phyloP scores from a whole-genome alignment of 768 basidiomycete genomes.

The Tulasnella sp. region DNA sequence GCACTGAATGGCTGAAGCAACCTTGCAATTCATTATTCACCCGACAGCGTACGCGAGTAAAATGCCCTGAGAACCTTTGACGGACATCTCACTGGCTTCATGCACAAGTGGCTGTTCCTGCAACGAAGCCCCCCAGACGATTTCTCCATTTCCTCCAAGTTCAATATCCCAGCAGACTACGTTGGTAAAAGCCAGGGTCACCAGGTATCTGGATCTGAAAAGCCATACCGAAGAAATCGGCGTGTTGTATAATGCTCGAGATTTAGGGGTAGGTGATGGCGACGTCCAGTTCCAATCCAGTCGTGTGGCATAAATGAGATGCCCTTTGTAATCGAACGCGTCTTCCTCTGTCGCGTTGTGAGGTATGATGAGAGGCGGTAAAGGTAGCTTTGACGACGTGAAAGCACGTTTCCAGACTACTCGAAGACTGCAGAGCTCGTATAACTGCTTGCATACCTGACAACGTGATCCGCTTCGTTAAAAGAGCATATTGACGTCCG shows the following conservation, averaged over 20 bases:
- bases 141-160: not conserved
- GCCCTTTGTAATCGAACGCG: not conserved
- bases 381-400: not conserved
- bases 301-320: not conserved
- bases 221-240: constrained; percentile 1
- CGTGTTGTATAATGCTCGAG: not conserved
- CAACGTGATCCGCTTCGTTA: not conserved
- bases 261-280: not conserved
- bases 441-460: constrained; percentile 4
- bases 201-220: not conserved
- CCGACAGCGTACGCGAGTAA: not conserved
- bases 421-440: not conserved
- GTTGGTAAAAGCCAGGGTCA: not conserved
- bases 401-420: constrained; percentile 3
- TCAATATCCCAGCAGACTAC: constrained; percentile 5
- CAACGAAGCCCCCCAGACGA: not conserved
- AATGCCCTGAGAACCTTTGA: not conserved
- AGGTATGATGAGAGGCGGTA: not conserved
- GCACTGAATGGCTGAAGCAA: not conserved
- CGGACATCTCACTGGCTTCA: not conserved
- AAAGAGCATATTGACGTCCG: not conserved
- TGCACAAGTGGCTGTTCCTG: not conserved
- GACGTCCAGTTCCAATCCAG: constrained; percentile 5
- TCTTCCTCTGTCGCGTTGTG: not conserved
- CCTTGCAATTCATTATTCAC: not conserved